Evolutionary conservation across 163 green algal species (phyloP).

Genomic region (Volvox carteri): DNA sequence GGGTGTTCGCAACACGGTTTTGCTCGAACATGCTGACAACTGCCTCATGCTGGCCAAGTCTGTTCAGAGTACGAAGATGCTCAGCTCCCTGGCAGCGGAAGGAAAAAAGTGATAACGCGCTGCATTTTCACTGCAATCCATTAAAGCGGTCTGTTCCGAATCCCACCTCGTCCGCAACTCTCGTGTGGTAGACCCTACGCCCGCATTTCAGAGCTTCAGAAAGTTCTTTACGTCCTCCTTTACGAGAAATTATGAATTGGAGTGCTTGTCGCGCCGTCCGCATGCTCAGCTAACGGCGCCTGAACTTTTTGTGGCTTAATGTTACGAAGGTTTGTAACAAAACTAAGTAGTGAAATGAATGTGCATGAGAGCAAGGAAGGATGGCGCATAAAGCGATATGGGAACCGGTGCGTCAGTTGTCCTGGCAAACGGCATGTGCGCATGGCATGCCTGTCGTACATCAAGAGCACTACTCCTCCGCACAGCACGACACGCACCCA

Average conservation of each 20-base stretch:
- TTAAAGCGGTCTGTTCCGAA: not conserved
- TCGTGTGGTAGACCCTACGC: slow-evolving; percentile 36
- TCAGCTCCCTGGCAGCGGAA: slow-evolving; percentile 18
- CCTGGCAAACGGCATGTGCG: not conserved
- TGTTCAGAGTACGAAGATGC: slow-evolving; percentile 26
- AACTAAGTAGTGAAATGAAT: not conserved
- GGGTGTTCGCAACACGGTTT: slow-evolving; percentile 73
- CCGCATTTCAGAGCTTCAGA: not conserved
- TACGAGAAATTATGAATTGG: slow-evolving; percentile 13
- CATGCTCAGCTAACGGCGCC: not conserved
- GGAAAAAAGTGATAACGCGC: no score
- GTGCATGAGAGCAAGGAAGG: not conserved
- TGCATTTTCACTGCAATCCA: no score
- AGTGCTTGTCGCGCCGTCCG: slow-evolving; percentile 24
- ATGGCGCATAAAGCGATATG: not conserved
- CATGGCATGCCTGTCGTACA: not conserved
- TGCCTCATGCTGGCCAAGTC: slow-evolving; percentile 73
- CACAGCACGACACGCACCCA: not conserved
- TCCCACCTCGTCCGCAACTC: slow-evolving; percentile 45
- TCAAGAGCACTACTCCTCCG: not conserved
- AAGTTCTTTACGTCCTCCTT: slow-evolving; percentile 17
- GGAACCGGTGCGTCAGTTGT: not conserved
- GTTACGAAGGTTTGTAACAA: not conserved
- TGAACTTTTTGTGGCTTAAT: not conserved
- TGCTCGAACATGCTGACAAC: slow-evolving; percentile 88